Evolutionary conservation across 148 eudicot genomes (phyloP), one percentile per base, ranked within the genome.

Genomic region (Agrostemma githago): DNA sequence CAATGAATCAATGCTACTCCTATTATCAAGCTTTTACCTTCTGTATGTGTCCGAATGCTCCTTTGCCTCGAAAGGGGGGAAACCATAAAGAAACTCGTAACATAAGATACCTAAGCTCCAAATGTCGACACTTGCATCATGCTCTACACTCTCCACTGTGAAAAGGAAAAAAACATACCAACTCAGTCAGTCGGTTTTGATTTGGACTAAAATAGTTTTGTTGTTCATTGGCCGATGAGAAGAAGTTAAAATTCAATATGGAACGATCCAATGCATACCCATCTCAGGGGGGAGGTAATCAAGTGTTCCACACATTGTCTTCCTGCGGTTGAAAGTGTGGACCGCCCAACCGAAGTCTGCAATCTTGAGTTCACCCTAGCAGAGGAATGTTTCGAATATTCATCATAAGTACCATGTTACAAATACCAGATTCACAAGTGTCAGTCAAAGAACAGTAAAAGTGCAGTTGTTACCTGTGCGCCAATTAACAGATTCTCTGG

Each of bases 311-410:
- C 98, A 94, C 97, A 94, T 91, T 75, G 98, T 94, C 79, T 84
- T 79, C 81, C 98, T 88, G 20, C 98, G 92, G 81, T 87, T 90
- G 59, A 92, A 94, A 11, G 98, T 94, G 84, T 94, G 98, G 60
- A 94, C 98, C 4, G 98, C 94, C 98, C 98, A 94, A 44, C 98
- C 98, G 81, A 94, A 94, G 81, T 94, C 98, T 12, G 98, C 98
- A 80, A 94, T 94, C 83, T 94, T 94, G 62, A 94, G 87, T 76
- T 90, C 98, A 71, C 98, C 98, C 98, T 94, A 84, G 66, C 21
- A 79, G 44, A 21, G 60, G 38, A 80, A 62, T 10, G 41, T 64
- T 44, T 54, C 20, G 3, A 40, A 5, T 21, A 41, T 59, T 53
- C 75, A 57, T 3, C 7, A 17, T 16, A 34, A 66, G 75, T 44